phyloP scores from a whole-genome alignment of 257 asterid genomes.

The Eucommia ulmoides region DNA sequence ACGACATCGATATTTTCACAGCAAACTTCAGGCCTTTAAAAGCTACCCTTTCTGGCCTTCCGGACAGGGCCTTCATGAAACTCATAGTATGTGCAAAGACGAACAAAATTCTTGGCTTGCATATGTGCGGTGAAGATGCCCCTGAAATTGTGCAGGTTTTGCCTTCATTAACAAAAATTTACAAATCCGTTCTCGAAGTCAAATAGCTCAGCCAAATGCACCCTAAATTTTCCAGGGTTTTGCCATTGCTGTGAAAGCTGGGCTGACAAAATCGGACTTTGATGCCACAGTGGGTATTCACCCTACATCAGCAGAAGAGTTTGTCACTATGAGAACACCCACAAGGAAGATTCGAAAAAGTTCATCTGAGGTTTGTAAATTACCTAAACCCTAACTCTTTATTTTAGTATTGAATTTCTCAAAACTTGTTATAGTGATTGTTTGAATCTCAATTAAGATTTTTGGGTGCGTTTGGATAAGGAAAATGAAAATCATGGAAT shows the following conservation, averaged over 20 bases:
- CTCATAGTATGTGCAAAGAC: constrained; percentile 78
- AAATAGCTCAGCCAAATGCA: too few species aligned
- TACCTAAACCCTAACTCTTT: constrained; percentile 1
- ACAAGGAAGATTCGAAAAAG: constrained; percentile 60
- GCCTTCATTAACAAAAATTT: too few species aligned
- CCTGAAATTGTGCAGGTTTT: constrained; percentile 89
- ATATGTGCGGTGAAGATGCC: constrained; percentile 93
- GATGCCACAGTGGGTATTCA: constrained; percentile 90
- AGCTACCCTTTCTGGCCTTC: constrained; percentile 94
- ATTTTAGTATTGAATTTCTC: background rate
- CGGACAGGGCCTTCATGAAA: constrained; percentile 86
- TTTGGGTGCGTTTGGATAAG: too few species aligned
- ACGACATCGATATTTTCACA: constrained; percentile 74
- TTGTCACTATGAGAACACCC: constrained; percentile 95
- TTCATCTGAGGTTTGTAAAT: constrained; percentile 43
- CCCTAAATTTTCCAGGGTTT: constrained; percentile 54
- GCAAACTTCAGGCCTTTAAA: constrained; percentile 84
- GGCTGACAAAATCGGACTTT: constrained; percentile 83
- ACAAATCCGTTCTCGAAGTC: too few species aligned
- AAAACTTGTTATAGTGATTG: background rate
- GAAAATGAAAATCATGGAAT: too few species aligned
- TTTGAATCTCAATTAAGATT: background rate
- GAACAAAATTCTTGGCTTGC: constrained; percentile 73
- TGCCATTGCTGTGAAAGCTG: constrained; percentile 90
- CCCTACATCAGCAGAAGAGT: constrained; percentile 95